Base-by-base conservation (phyloP, 2,329 filamentous ascomycete species). In the Domatiomyces globalis region DNA sequence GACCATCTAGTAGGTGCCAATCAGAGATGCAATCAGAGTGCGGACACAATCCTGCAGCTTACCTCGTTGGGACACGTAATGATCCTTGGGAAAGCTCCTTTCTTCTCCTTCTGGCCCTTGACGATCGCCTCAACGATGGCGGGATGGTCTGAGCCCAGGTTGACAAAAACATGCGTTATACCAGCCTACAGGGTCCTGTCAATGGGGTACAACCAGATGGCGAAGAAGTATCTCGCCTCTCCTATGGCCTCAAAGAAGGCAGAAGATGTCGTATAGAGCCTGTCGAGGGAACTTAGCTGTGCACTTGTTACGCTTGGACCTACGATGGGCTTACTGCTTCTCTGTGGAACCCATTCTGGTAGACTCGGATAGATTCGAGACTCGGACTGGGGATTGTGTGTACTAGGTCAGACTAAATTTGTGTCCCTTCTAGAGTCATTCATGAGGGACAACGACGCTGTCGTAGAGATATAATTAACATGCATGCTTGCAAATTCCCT, bases 11-110 rank as follows among this genome's bases (percentile, higher is more conserved):
- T 10, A n/a, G 25, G 22, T 15, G 33, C 33, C 33, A 15, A 15
- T 39, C 33, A 39, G 33, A 39, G 15, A 12, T 10, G 33, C 49
- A 46, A 46, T 53, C 39, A 56, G 55, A 10, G 18, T 46, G 27
- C 47, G 19, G 33, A 7, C 45, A 25, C 29, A 8, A 36, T 25
- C 39, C 18, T 5, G 22, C 7, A 27, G 55, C 61, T 56, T 70
- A 84, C 83, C 75, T 89, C 85, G 58, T 87, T 87, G 0, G 85
- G 85, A 62, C 84, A 88, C 20, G 85, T 89, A 51, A 89, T 83
- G 55, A 88, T 84, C 50, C 73, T 76, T 2, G 84, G 84, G 53
- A 87, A 87, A 17, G 76, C 71, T 36, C 71, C 77, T 49, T 73
- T 73, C 56, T 75, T 78, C 61, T 85, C 82, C 51, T 78, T 78